phyloP scores from a whole-genome alignment of 257 asterid genomes.

The Solanum chmielewskii region DNA sequence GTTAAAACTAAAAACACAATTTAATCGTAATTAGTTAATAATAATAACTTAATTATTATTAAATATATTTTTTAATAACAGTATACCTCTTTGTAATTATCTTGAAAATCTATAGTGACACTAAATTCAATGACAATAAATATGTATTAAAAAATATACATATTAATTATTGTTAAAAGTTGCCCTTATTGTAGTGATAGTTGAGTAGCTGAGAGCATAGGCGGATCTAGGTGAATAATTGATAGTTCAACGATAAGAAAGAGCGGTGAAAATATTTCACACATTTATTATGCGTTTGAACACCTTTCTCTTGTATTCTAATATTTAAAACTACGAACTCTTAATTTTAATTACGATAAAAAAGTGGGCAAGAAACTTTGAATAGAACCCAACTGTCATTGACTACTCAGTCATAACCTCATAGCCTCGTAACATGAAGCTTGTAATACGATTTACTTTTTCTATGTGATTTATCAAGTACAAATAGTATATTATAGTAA shows the following conservation, averaged over 20 bases:
- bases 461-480: too few relatives aligned
- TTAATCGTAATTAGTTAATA: too few relatives aligned
- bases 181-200: neutral
- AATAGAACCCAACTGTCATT: neutral
- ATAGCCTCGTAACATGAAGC: neutral
- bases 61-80: too few relatives aligned
- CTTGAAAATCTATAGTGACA: rapidly evolving
- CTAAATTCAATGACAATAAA: too few relatives aligned
- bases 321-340: neutral
- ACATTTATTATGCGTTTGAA: neutral
- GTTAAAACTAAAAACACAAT: neutral
- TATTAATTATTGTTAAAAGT: too few relatives aligned
- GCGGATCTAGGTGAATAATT: neutral
- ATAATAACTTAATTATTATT: rapidly evolving
- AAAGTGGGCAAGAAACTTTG: neutral
- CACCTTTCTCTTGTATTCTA: too few relatives aligned
- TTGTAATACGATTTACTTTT: neutral
- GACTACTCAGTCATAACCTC: neutral
- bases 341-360: rapidly evolving
- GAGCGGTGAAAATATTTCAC: neutral
- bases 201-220: neutral
- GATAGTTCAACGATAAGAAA: too few relatives aligned
- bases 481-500: too few relatives aligned
- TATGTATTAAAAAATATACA: too few relatives aligned
- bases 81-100: too few relatives aligned